A percentile compares a stretch with the other conserved stretches of the same genome.
Evolutionary conservation across 1,139 yeast species (phyloP).

Genomic region (Sporopachydermia cereana): DNA sequence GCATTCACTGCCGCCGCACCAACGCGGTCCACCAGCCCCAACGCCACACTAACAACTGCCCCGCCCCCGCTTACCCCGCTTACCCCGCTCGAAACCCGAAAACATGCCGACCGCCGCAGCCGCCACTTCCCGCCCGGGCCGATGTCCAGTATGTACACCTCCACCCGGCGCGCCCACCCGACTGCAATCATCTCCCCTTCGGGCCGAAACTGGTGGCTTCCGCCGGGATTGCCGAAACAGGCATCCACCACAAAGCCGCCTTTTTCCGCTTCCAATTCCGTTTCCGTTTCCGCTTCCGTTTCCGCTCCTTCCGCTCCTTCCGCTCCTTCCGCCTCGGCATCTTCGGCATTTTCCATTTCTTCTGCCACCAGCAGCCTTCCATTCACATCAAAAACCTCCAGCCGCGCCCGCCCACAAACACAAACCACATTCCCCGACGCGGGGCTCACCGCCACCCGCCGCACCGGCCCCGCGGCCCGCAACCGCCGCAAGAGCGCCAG

Average conservation of each 20-base stretch:
- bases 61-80: not conserved
- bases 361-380: constrained; percentile 32
- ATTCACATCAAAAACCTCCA: constrained; percentile 40
- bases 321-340: constrained; percentile 4
- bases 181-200: constrained; percentile 24
- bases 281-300: constrained; percentile 9
- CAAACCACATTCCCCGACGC: constrained; percentile 39
- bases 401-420: constrained; percentile 11
- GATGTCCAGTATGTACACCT: constrained; percentile 20
- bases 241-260: not conserved
- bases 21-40: not conserved
- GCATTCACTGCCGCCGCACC: not conserved
- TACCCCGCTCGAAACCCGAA: not conserved
- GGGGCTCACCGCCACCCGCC: constrained; percentile 41
- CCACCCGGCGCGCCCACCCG: constrained; percentile 25
- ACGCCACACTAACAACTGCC: not conserved
- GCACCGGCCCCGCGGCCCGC: constrained; percentile 17
- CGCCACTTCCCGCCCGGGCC: constrained; percentile 11
- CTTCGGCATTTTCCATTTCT: constrained; percentile 9
- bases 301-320: not conserved
- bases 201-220: constrained; percentile 27
- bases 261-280: constrained; percentile 17
- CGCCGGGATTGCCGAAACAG: constrained; percentile 17
- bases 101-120: constrained; percentile 7
- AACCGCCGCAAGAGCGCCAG: constrained; percentile 38